Evolutionary conservation across 2,329 filamentous ascomycete species (phyloP).

Genomic region (Neoscytalidium dimidiatum): DNA sequence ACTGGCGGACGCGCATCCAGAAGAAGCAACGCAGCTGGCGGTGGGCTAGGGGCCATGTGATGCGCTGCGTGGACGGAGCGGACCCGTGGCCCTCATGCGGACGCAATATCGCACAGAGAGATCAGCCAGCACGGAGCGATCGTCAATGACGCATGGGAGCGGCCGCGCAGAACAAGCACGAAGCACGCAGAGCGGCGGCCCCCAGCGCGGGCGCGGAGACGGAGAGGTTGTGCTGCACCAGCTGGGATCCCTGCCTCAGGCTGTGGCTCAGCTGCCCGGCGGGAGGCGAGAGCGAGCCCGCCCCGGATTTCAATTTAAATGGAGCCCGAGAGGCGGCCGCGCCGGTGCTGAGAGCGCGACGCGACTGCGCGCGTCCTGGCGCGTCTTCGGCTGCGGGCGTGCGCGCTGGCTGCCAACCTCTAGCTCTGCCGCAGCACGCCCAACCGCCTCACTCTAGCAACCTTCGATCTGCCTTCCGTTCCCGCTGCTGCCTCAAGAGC

Average conservation of each 20-base stretch:
- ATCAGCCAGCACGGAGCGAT: constrained; percentile 8
- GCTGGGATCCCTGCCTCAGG: constrained; percentile 13
- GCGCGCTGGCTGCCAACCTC: not conserved
- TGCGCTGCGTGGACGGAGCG: constrained; percentile 7
- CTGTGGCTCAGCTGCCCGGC: too few relatives aligned
- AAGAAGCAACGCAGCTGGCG: constrained; percentile 15
- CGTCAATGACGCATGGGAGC: constrained; percentile 16
- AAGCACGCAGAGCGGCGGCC: not conserved
- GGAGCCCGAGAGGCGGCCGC: not conserved
- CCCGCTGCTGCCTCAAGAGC: not conserved
- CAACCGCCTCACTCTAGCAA: not conserved
- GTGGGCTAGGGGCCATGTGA: constrained; percentile 14
- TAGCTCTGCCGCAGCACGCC: not conserved
- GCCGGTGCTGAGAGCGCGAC: not conserved
- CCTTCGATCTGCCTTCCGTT: not conserved
- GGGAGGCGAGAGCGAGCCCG: not conserved
- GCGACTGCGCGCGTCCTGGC: constrained; percentile 18
- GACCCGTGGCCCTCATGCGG: constrained; percentile 13
- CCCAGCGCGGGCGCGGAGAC: not conserved
- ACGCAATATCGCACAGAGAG: constrained; percentile 11
- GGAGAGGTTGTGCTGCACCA: not conserved
- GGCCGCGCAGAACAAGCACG: not conserved
- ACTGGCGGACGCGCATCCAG: not conserved
- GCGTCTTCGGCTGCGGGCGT: not conserved
- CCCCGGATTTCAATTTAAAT: constrained; percentile 1